Evolutionary conservation across 2,329 filamentous ascomycete species (phyloP), one percentile per base, ranked within the genome.

Genomic region (Hypoxylon sp.): DNA sequence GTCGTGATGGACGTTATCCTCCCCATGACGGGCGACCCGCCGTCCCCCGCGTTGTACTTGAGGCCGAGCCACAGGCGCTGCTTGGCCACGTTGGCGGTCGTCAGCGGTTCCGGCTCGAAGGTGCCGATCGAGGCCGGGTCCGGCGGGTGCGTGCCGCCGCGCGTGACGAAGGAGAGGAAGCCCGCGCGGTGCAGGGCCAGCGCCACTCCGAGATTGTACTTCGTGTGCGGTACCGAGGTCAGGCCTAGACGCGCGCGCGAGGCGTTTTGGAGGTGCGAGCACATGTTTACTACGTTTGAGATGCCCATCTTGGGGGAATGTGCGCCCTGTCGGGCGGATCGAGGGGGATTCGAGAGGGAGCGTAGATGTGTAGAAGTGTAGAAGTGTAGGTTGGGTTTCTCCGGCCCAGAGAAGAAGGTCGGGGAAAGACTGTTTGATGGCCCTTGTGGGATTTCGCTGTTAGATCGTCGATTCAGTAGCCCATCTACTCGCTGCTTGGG

Each of bases 201-300:
- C 56, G 89, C 86, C 14, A 97, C 84, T 48, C 83, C 84, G 68
- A 97, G 89, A 83, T 96, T 94, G 78, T 94, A 89, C 73, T 94
- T 94, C 53, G 89, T 90, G 82, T 91, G 90, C 49, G 91, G 89
- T 69, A 97, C 87, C 6, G 93, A 97, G 32, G 94, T 97, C 55
- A 97, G 85, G 72, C 91, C 92, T 0, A 98, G 89, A 1, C 91
- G 90, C n/a, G 92, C 93, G 75, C 90, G 90, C 62, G 91, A 91
- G 72, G 92, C 93, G 84, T 98, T 98, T 80, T 96, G 93, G 63
- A 98, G 86, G 83, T 97, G 94, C 72, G 93, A 94, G 86, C 93
- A 97, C 82, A 94, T 89, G 84, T 95, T 84, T 75, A 89, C 86
- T 71, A 97, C 87, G 80, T 91, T 89, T 77, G 87, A 84, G 81